Conservation (phyloP, 192 early-diverging fungal species). For the Blastocladiella britannica region DNA sequence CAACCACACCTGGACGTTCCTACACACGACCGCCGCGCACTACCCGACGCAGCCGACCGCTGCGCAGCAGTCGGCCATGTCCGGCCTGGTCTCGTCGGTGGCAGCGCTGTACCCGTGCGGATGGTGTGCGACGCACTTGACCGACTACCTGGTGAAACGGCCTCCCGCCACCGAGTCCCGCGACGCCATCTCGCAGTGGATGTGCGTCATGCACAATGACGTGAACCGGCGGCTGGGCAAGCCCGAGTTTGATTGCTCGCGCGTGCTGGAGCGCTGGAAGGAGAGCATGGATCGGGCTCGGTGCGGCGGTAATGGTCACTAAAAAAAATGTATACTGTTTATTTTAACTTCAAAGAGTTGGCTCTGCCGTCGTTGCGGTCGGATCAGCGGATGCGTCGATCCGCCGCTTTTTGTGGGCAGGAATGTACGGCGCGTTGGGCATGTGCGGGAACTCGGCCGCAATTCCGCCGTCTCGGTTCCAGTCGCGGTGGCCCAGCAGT, state of each 20-base stretch:
- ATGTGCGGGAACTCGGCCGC: background rate
- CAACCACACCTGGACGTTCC: constrained; percentile 82
- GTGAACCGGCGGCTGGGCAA: constrained; percentile 86
- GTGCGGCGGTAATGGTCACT: too few relatives aligned
- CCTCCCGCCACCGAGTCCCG: constrained; percentile 46
- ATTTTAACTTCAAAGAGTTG: too few relatives aligned
- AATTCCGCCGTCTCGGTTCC: background rate
- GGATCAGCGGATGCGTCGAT: too few relatives aligned
- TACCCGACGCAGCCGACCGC: constrained; percentile 62
- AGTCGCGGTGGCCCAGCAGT: background rate
- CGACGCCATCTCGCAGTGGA: constrained; percentile 52
- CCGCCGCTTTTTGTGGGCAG: background rate
- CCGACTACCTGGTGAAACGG: background rate
- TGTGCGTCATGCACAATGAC: constrained; percentile 88
- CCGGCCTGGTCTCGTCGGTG: constrained; percentile 46
- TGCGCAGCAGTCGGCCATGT: constrained; percentile 55
- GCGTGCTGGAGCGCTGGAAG: constrained; percentile 77
- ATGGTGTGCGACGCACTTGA: constrained; percentile 35
- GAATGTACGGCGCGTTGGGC: background rate
- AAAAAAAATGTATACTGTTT: too few relatives aligned
- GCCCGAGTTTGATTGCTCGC: constrained; percentile 76
- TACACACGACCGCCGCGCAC: constrained; percentile 94
- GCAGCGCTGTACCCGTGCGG: constrained; percentile 82
- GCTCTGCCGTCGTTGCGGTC: too few relatives aligned
- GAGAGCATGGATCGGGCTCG: background rate